Percentiles rank a stretch among this genome's conserved stretches.
These are phyloP conservation scores for Talaromyces funiculosus DNA, from an alignment of 2,329 filamentous ascomycete genomes.

Conservation along the genomic window DNA sequence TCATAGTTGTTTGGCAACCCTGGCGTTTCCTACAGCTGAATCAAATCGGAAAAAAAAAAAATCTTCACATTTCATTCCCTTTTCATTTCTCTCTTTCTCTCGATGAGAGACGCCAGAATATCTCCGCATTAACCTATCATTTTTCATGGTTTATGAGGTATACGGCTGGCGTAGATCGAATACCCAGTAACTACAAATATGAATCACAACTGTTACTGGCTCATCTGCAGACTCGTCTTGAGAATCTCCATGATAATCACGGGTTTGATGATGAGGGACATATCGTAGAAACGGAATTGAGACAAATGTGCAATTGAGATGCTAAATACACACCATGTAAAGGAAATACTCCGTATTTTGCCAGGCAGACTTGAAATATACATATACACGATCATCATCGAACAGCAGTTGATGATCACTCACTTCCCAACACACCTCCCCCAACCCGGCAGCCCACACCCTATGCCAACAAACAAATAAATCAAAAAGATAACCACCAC, in stretches of 20 bases:
- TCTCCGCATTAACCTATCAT: slow-evolving; percentile 73
- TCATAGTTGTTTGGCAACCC: slow-evolving; percentile 4
- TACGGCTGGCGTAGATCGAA: slow-evolving; percentile 85
- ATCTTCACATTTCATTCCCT: background rate
- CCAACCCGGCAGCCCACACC: slow-evolving; percentile 61
- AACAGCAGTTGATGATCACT: background rate
- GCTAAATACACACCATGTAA: slow-evolving; percentile 1
- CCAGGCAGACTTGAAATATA: background rate
- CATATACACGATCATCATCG: background rate
- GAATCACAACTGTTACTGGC: slow-evolving; percentile 14
- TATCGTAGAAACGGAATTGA: background rate
- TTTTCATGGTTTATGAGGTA: slow-evolving; percentile 73
- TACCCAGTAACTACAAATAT: slow-evolving; percentile 17
- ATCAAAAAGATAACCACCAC: slow-evolving; percentile 61
- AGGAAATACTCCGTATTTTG: background rate
- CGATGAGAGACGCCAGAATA: slow-evolving; percentile 60
- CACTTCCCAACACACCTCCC: slow-evolving; percentile 36
- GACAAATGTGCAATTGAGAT: background rate
- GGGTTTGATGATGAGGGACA: slow-evolving; percentile 37
- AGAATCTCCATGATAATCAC: slow-evolving; percentile 28
- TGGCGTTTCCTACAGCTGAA: slow-evolving; percentile 16
- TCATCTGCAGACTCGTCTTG: slow-evolving; percentile 40
- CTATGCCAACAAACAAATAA: slow-evolving; percentile 67
- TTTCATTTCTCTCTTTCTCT: background rate
- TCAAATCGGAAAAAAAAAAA: background rate